Evolutionary conservation across 2,329 filamentous ascomycete species (phyloP), one percentile per base, ranked within the genome.

Genomic region (Byssothecium circinans): DNA sequence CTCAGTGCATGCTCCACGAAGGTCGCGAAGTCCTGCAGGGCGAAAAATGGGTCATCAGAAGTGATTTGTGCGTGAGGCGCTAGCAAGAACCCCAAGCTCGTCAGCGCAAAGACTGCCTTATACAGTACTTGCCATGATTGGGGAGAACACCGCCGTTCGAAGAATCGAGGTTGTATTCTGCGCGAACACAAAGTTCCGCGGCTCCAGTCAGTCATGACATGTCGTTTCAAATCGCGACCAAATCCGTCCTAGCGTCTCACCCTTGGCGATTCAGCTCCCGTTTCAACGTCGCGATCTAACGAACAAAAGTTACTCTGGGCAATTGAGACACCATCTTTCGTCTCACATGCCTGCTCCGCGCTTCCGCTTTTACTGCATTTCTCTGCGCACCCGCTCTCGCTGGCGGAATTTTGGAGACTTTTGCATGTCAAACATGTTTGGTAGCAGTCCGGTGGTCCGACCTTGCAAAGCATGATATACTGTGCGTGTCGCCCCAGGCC

Each of bases 21-120:
- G 91, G 91, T 0, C 80, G 82, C 47, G 85, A 95, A 66, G 91
- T 96, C 0, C 80, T 75, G 1, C 78, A 81, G 34, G 91, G 91
- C 8, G 89, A 95, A 74, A 96, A 96, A 72, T 96, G 91, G 91
- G 85, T 96, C 50, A 81, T 96, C 50, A 78, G 91, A 56, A 95
- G 87, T 53, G 91, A 96, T 75, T 71, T 96, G 34, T 89, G 86
- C 62, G 79, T 91, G 12, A 78, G 71, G 54, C 75, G 79, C 52
- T 84, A 58, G 61, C 17, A 37, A 4, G 3, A 8, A 5, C 12
- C 8, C 29, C 29, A 32, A 32, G 8, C 5, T 32, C 4, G 29
- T 5, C 14, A 32, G 5, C 6, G 29, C 14, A 5, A n/a, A n/a
- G 10, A 32, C 4, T 32, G 23, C 23, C 10, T 25, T 10, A 5